phyloP scores from a whole-genome alignment of 1,284 basidiomycete species.

The Kalmanozyma brasiliensis region DNA sequence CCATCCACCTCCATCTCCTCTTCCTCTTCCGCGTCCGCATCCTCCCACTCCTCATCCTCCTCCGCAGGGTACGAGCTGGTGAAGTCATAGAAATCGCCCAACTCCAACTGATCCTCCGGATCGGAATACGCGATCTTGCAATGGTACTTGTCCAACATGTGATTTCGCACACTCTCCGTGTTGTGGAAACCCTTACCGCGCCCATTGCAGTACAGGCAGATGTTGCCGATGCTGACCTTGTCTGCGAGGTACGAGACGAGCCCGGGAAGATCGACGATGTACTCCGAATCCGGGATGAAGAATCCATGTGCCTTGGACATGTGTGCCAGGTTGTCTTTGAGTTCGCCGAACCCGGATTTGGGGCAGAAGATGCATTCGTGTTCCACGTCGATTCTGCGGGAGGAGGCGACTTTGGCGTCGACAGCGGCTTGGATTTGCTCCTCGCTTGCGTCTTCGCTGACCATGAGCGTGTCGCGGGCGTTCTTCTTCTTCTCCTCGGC shows the following conservation, averaged over 20 bases:
- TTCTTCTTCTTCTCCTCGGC: slow-evolving; percentile 36
- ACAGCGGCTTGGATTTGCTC: slow-evolving; percentile 61
- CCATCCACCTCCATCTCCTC: slow-evolving; percentile 50
- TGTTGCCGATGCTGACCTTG: slow-evolving; percentile 90
- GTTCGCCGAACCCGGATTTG: slow-evolving; percentile 71
- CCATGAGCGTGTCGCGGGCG: slow-evolving; percentile 35
- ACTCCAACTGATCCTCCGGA: slow-evolving; percentile 81
- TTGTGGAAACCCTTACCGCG: slow-evolving; percentile 59
- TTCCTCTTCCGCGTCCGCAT: slow-evolving; percentile 38
- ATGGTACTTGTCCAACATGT: slow-evolving; percentile 72
- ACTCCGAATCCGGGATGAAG: slow-evolving; percentile 94
- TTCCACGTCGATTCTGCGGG: slow-evolving; percentile 58
- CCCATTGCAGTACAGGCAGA: slow-evolving; percentile 84
- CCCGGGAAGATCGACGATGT: slow-evolving; percentile 83
- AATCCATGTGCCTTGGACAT: slow-evolving; percentile 91
- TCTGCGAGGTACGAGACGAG: slow-evolving; percentile 89
- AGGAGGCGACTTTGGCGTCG: slow-evolving; percentile 59
- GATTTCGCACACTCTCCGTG: slow-evolving; percentile 57
- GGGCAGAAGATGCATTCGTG: slow-evolving; percentile 81
- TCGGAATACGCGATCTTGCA: slow-evolving; percentile 94
- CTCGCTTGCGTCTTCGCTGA: slow-evolving; percentile 54
- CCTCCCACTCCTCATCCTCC: slow-evolving; percentile 66
- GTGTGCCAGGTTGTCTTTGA: slow-evolving; percentile 81
- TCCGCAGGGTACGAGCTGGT: slow-evolving; percentile 77
- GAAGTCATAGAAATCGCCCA: slow-evolving; percentile 96